Evolutionary conservation across 192 early-diverging fungal species (phyloP).

Genomic region (Coemansia umbellata): DNA sequence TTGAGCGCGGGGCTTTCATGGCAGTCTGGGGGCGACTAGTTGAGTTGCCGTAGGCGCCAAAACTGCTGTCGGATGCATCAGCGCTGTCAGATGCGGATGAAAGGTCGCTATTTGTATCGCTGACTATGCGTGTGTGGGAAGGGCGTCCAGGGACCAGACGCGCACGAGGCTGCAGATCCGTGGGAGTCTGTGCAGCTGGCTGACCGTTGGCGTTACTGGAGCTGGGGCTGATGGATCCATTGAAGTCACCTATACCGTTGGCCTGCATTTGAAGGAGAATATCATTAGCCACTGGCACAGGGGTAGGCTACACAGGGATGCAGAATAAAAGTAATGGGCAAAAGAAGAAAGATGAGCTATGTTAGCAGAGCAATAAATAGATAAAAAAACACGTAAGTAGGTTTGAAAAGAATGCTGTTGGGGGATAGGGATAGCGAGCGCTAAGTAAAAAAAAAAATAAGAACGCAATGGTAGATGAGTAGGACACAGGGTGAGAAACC

Average conservation of each 20-base stretch:
- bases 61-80: constrained; percentile 31
- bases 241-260: constrained; percentile 35
- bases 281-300: constrained; percentile 6
- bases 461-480: neutral
- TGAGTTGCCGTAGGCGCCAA: constrained; percentile 27
- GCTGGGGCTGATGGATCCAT: constrained; percentile 2
- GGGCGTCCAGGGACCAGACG: constrained; percentile 35
- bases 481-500: neutral
- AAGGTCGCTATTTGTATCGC: constrained; percentile 49
- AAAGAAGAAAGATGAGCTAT: no score
- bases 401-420: no score
- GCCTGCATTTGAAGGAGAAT: constrained; percentile 37
- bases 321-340: no score
- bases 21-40: constrained; percentile 32
- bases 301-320: no score
- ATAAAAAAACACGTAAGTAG: no score
- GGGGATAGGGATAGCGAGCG: neutral
- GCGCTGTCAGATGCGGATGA: constrained; percentile 23
- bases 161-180: constrained; percentile 4
- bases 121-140: constrained; percentile 39
- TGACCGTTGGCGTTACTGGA: neutral
- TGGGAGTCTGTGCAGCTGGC: constrained; percentile 1
- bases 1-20: constrained; percentile 47
- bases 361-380: no score
- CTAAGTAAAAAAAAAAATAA: neutral